phyloP scores from a whole-genome alignment of 176 grass and related monocot species.

The Aegilops longissima region DNA sequence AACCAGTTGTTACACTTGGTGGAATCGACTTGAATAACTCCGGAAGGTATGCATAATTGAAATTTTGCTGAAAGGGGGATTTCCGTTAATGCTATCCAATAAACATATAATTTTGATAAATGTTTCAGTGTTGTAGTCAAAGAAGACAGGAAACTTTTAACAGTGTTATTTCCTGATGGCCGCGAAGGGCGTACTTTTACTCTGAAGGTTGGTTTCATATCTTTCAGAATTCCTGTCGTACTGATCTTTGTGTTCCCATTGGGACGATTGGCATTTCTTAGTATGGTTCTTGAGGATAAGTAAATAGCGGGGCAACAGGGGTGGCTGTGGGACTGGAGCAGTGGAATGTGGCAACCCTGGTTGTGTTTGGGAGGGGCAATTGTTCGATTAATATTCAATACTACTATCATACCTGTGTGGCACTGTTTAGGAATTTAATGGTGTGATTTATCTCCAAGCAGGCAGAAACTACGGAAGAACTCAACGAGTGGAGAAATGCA shows the following conservation, averaged over 20 bases:
- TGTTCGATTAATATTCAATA: conserved; percentile 15
- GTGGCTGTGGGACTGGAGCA: not conserved
- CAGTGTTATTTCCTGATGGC: conserved; percentile 91
- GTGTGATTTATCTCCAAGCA: conserved; percentile 37
- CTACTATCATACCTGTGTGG: not conserved
- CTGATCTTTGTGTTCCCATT: not conserved
- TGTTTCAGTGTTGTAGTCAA: conserved; percentile 88
- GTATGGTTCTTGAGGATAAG: not conserved
- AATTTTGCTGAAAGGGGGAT: conserved; percentile 13
- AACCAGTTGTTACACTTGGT: conserved; percentile 81
- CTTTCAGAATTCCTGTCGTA: conserved; percentile 16
- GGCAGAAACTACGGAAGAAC: conserved; percentile 89
- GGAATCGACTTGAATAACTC: conserved; percentile 94
- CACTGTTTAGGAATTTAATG: conserved; percentile 27
- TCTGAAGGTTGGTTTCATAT: conserved; percentile 67
- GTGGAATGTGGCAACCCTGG: not conserved
- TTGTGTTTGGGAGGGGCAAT: not conserved
- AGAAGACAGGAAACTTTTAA: conserved; percentile 92
- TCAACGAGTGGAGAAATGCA: conserved; percentile 92
- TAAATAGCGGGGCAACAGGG: conserved; percentile 14
- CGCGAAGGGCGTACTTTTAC: conserved; percentile 80
- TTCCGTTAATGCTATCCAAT: conserved; percentile 22
- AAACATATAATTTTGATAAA: conserved; percentile 31
- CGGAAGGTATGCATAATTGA: conserved; percentile 66
- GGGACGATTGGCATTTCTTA: conserved; percentile 9